Percentiles rank a stretch among this genome's conserved stretches.
Evolutionary conservation across 1,139 yeast species (phyloP).

Genomic region (Geotrichum reessii): DNA sequence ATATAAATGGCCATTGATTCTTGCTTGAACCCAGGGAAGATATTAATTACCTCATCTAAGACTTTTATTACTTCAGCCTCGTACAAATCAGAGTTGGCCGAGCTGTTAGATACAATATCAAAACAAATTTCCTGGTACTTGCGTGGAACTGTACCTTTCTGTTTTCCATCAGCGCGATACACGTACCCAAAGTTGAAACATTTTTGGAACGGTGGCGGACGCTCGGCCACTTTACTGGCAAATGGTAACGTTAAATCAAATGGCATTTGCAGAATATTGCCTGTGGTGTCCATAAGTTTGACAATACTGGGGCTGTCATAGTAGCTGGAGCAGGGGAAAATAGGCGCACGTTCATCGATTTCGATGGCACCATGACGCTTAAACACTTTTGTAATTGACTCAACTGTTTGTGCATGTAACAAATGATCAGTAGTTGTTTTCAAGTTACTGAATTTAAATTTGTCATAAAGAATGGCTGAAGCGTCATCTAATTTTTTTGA

Average conservation of each 20-base stretch:
- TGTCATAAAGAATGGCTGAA: slow-evolving; percentile 72
- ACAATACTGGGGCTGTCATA: slow-evolving; percentile 62
- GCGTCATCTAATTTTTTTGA: slow-evolving; percentile 79
- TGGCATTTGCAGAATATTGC: slow-evolving; percentile 80
- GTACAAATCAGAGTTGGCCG: slow-evolving; percentile 46
- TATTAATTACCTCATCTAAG: slow-evolving; percentile 61
- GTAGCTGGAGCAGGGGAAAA: slow-evolving; percentile 77
- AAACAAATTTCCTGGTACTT: slow-evolving; percentile 78
- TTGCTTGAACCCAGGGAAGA: slow-evolving; percentile 59
- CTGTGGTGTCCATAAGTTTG: slow-evolving; percentile 77
- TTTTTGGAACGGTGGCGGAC: slow-evolving; percentile 52
- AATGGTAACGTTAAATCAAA: slow-evolving; percentile 84
- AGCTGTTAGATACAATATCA: slow-evolving; percentile 53
- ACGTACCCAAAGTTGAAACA: slow-evolving; percentile 69
- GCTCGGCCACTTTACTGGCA: slow-evolving; percentile 63
- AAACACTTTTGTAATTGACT: slow-evolving; percentile 56
- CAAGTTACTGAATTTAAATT: slow-evolving; percentile 9
- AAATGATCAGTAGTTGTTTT: slow-evolving; percentile 27
- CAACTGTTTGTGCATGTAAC: slow-evolving; percentile 41
- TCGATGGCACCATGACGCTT: slow-evolving; percentile 82
- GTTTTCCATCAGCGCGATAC: slow-evolving; percentile 52
- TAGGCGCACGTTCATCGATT: slow-evolving; percentile 48
- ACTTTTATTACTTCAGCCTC: slow-evolving; percentile 88
- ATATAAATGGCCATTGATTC: slow-evolving; percentile 54
- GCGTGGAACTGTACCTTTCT: slow-evolving; percentile 65